Base-by-base conservation (phyloP, 2,329 filamentous ascomycete genomes). In the Cadophora sp. region DNA sequence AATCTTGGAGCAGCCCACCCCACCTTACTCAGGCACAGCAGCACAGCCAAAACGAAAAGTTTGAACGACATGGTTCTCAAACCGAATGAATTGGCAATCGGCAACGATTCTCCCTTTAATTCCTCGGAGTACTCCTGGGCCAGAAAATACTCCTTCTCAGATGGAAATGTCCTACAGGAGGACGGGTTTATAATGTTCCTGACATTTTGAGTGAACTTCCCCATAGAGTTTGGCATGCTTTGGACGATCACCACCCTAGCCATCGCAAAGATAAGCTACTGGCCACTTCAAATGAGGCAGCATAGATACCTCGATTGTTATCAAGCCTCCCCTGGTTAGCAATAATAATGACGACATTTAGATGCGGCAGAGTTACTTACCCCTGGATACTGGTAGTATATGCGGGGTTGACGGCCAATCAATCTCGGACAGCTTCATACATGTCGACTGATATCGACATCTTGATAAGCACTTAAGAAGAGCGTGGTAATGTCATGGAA, bases 321-420 rank as follows among this genome's bases (percentile, higher is more conserved):
- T 33, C 16, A 62, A 50, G 3, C 20, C 16, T 24, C 33, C 33
- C 47, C 50, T 47, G 41, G 33, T 33, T 50, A 24, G 14, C 22
- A 45, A 45, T 20, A 43, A 30, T 48, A 43, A 59, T 66, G 64
- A 66, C 64, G 64, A 51, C 59, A 66, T 66, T 27, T 53, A 58
- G 24, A n/a, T 27, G 48, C 48, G 50, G 50, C 14, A 53, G 50
- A 53, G 50, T 6, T 18, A 13, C 50, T 30, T 53, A 33, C 50
- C 50, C 24, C 50, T 53, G 50, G 11, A 16, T 53, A n/a, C 50
- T 13, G 50, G 27, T n/a, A 14, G 4, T 30, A 53, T 24, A 53
- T 53, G 50, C 50, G 50, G 50, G 50, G 50, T 33, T 33, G 14
- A n/a, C 24, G 16, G 5, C 33, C 30, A 58, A 39, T 55, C 51